Conservation (phyloP, 306 rosid species). For the Citrullus amarus region DNA sequence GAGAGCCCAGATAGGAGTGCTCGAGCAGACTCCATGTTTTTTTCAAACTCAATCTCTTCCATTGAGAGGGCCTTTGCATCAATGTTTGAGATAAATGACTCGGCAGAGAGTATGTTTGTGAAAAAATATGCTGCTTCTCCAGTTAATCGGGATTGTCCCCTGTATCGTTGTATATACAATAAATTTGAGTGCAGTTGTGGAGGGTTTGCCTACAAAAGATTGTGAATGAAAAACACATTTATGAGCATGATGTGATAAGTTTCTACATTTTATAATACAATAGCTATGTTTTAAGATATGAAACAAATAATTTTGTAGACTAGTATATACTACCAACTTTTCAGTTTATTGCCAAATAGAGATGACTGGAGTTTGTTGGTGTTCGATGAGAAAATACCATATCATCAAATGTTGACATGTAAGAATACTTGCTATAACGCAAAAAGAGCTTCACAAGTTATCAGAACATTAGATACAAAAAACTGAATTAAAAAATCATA, state of each 20-base stretch:
- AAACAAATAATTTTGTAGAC: background rate
- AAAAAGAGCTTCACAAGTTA: background rate
- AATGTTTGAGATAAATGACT: constrained; percentile 78
- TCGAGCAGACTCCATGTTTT: constrained; percentile 85
- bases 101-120: constrained; percentile 90
- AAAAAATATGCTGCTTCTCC: constrained; percentile 86
- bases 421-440: background rate
- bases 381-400: background rate
- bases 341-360: background rate
- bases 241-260: background rate
- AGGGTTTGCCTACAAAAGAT: constrained; percentile 81
- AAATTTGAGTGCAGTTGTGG: constrained; percentile 91
- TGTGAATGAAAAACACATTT: constrained; percentile 10
- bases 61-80: constrained; percentile 88
- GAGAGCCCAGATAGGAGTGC: constrained; percentile 76
- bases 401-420: background rate
- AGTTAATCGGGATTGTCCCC: constrained; percentile 67
- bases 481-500: background rate
- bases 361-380: background rate
- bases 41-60: constrained; percentile 81
- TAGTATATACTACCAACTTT: background rate
- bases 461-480: background rate
- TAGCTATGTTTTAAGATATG: background rate
- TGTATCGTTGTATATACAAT: constrained; percentile 80
- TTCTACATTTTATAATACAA: background rate